Base-by-base conservation (phyloP, 345 rosid species). In the Nephelium lappaceum region DNA sequence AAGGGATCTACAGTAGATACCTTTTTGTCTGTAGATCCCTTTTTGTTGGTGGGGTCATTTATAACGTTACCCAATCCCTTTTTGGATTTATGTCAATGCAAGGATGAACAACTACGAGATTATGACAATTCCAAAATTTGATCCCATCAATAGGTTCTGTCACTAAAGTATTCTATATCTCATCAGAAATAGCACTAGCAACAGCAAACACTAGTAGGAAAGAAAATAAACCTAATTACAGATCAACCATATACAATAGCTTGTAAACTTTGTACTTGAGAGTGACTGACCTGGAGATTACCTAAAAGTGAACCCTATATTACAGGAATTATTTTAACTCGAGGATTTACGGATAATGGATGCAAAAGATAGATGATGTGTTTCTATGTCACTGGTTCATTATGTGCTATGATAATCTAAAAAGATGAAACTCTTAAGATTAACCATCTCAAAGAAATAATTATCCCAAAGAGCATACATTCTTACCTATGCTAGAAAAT, bases 401-500 rank as follows among this genome's bases (percentile, higher is more conserved):
- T 27, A 27, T 27, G 31, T 27, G 31, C 49, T 55, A 58, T 58
- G 6, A 53, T 5, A 51, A 8, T 53, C 42, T 24, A 73, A 6
- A 11, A 60, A 41, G 38, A 41, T 73, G 67, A 62, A 75, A 60
- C 14, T 19, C 24, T 74, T 68, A 21, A 43, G 45, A 24, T 19
- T 25, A 31, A 55, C 6, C 57, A 41, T 64, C 58, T 72, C 38
- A 8, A 42, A 53, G 67, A 72, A 75, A 25, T 39, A 69, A 42
- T 69, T 23, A 62, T 47, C 23, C 41, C 41, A 47, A 23, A 72
- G 43, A 76, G 53, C 6, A 23, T 8, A 25, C 27, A 66, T 41
- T 38, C 86, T 88, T 72, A 96, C 99, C 99, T 96, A 82, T 90
- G 99, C 85, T 96, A 98, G 86, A 96, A 96, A 72, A 96, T 82